phyloP scores from a whole-genome alignment of 2,329 filamentous ascomycete species.

The Aotearoamyces nothofagi region DNA sequence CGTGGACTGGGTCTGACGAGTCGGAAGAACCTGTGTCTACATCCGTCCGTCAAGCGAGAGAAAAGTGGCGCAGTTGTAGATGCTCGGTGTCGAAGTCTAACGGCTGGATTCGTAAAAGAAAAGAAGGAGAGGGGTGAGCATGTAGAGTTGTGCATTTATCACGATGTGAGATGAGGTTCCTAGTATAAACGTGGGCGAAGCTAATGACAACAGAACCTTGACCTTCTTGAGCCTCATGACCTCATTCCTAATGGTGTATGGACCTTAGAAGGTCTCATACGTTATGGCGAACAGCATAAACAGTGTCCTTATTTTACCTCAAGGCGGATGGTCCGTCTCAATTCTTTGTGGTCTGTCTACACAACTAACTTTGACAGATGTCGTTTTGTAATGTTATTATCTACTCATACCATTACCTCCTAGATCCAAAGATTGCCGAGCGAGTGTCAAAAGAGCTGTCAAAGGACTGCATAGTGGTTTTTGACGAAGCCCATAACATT shows the following conservation, averaged over 20 bases:
- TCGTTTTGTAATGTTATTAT: conserved; percentile 99
- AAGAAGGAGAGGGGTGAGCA: conserved; percentile 93
- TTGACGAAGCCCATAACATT: conserved; percentile 98
- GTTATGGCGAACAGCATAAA: conserved; percentile 87
- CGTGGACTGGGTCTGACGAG: conserved; percentile 83
- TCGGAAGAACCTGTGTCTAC: conserved; percentile 91
- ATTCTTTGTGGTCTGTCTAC: no score
- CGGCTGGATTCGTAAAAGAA: conserved; percentile 92
- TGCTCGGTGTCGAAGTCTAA: conserved; percentile 87
- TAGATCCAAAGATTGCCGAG: conserved; percentile 96
- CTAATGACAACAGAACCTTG: conserved; percentile 78
- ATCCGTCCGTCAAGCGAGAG: conserved; percentile 89
- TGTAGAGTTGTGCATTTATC: conserved; percentile 88
- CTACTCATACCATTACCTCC: conserved; percentile 95
- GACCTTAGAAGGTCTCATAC: conserved; percentile 78
- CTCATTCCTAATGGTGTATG: conserved; percentile 90
- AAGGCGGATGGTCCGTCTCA: conserved; percentile 61
- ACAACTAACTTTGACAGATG: conserved; percentile 44
- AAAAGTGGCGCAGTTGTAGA: conserved; percentile 93
- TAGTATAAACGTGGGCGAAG: no score
- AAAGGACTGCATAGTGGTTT: conserved; percentile 96
- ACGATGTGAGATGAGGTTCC: no score
- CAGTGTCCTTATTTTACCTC: conserved; percentile 97
- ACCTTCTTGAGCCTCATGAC: conserved; percentile 87
- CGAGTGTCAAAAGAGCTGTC: conserved; percentile 87